Percentiles rank a stretch among this genome's conserved stretches.
phyloP scores from a whole-genome alignment of 345 rosid species.

The Linum usitatissimum region DNA sequence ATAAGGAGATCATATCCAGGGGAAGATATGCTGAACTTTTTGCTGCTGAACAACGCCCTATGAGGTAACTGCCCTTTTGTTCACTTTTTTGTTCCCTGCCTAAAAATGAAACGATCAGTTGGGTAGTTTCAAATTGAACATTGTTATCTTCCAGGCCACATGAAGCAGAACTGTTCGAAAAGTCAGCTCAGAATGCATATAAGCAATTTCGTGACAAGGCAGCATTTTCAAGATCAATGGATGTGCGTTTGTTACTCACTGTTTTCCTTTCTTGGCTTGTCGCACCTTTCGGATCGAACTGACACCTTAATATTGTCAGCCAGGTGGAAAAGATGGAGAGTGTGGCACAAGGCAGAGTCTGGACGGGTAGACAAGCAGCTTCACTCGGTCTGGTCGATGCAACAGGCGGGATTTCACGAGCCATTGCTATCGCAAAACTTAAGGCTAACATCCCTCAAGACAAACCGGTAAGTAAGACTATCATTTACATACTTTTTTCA shows the following conservation, averaged over 20 bases:
- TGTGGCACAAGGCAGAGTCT: constrained; percentile 96
- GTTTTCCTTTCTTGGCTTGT: neutral
- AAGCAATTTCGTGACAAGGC: constrained; percentile 82
- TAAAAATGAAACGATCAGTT: neutral
- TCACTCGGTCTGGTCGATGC: constrained; percentile 79
- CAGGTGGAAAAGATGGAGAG: constrained; percentile 88
- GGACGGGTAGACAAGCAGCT: constrained; percentile 89
- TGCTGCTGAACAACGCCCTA: constrained; percentile 77
- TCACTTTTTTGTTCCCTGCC: neutral
- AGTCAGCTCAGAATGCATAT: constrained; percentile 72
- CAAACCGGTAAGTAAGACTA: constrained; percentile 21
- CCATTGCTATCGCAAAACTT: constrained; percentile 78
- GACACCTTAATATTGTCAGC: neutral
- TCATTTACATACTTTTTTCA: too few relatives aligned
- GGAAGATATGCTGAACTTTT: constrained; percentile 85
- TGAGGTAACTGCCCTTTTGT: constrained; percentile 44
- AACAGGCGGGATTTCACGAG: constrained; percentile 74
- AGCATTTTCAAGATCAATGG: constrained; percentile 79
- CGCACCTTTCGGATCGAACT: neutral
- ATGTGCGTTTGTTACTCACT: constrained; percentile 29
- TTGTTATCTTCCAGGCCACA: constrained; percentile 48
- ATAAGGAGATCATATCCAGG: constrained; percentile 83
- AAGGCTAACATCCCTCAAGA: constrained; percentile 68
- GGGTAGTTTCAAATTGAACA: neutral
- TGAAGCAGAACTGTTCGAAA: constrained; percentile 81